These are phyloP conservation scores for Plasmodium knowlesi DNA, from an alignment of 169 alveolate genomes.

Conservation along the genomic window DNA sequence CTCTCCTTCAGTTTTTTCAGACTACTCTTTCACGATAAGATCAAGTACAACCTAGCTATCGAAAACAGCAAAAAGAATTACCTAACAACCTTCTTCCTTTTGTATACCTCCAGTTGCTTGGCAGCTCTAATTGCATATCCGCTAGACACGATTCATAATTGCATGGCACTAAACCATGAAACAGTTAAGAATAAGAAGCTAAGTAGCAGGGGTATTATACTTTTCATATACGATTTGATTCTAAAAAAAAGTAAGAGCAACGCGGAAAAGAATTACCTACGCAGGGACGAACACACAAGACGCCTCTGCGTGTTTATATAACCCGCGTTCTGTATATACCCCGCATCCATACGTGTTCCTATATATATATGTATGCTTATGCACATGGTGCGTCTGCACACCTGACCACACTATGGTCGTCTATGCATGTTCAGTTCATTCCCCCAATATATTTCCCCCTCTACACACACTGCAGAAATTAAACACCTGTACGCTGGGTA, in stretches of 20 bases:
- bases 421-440: not conserved
- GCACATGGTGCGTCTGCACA: not conserved
- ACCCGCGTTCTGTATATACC: not conserved
- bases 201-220: conserved; percentile 16
- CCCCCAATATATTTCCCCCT: not conserved
- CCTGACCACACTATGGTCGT: not conserved
- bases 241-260: conserved; percentile 31
- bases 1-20: conserved; percentile 58
- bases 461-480: not conserved
- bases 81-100: conserved; percentile 21
- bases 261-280: not conserved
- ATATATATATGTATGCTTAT: not conserved
- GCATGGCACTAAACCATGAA: conserved; percentile 58
- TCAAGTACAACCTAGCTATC: conserved; percentile 36
- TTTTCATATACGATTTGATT: conserved; percentile 41
- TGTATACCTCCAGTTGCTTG: conserved; percentile 54
- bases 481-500: conserved; percentile 50
- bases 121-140: conserved; percentile 56
- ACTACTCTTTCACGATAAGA: conserved; percentile 48
- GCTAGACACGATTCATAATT: conserved; percentile 29
- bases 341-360: not conserved
- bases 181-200: conserved; percentile 27
- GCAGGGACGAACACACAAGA: not conserved
- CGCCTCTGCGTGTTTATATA: not conserved
- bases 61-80: conserved; percentile 15